A percentile compares a stretch with the other conserved stretches of the same genome.
These are phyloP conservation scores for Saprolegnia diclina DNA, from an alignment of 352 stramenopile species.

Conservation along the genomic window DNA sequence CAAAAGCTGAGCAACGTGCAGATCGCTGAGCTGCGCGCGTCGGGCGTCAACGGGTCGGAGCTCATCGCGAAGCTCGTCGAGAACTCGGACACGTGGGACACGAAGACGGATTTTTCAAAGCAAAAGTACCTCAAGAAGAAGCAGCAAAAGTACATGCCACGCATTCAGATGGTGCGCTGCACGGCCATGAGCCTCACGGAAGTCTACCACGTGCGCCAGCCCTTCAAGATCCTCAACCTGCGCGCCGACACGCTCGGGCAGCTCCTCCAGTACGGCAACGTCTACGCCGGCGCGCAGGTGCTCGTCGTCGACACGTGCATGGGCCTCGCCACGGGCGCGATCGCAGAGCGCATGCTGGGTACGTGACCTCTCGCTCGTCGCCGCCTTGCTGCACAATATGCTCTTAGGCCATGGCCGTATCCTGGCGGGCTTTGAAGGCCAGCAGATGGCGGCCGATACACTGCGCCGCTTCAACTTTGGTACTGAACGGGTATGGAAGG, in stretches of 20 bases:
- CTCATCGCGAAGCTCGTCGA: conserved; percentile 92
- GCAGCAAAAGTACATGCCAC: conserved; percentile 89
- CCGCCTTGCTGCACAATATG: not conserved
- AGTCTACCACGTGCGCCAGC: conserved; percentile 87
- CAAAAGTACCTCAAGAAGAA: conserved; percentile 97
- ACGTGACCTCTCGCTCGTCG: not conserved
- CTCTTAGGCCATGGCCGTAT: conserved; percentile 57
- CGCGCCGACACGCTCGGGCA: conserved; percentile 91
- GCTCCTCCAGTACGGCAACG: conserved; percentile 91
- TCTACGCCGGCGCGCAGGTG: conserved; percentile 80
- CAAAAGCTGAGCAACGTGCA: conserved; percentile 67
- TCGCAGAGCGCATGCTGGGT: conserved; percentile 64
- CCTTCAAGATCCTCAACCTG: conserved; percentile 84
- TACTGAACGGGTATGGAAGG: conserved; percentile 27
- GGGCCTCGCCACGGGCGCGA: conserved; percentile 85
- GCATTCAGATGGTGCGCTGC: conserved; percentile 56
- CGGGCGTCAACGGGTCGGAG: conserved; percentile 62
- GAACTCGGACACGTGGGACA: conserved; percentile 92
- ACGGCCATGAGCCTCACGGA: conserved; percentile 86
- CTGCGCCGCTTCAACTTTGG: conserved; percentile 83
- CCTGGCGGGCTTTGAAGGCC: conserved; percentile 65
- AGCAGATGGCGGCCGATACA: conserved; percentile 68
- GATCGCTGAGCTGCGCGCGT: conserved; percentile 62
- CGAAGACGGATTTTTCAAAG: conserved; percentile 94
- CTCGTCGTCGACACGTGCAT: conserved; percentile 91